Percentiles rank a stretch among this genome's conserved stretches.
phyloP scores from a whole-genome alignment of 176 grass and related monocot genomes.

The Carex kokanica region DNA sequence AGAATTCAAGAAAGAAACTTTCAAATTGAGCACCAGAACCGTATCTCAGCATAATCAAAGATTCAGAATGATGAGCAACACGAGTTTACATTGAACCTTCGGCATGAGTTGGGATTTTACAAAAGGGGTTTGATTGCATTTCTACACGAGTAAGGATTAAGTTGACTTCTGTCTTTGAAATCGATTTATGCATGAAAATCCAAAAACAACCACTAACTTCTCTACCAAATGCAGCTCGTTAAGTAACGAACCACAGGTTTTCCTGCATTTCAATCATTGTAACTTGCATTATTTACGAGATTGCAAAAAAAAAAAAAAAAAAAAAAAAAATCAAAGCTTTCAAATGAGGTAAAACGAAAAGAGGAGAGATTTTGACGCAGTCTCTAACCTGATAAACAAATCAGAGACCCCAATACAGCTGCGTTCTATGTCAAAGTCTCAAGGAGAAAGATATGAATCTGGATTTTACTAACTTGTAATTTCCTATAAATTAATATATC shows the following conservation, averaged over 20 bases:
- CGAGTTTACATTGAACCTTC: neutral
- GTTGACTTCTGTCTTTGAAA: slow-evolving; percentile 6
- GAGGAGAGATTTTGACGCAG: slow-evolving; percentile 19
- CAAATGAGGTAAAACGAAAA: neutral
- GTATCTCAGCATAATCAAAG: neutral
- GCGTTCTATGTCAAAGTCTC: slow-evolving; percentile 55
- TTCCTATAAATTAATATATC: neutral
- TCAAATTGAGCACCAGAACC: neutral
- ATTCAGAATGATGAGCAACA: neutral
- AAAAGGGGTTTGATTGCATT: neutral
- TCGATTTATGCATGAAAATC: neutral
- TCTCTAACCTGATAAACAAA: slow-evolving; percentile 7
- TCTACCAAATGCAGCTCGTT: neutral
- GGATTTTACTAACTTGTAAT: neutral
- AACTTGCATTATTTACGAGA: neutral
- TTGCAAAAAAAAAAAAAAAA: neutral
- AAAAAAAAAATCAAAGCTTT: neutral
- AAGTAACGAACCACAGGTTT: neutral
- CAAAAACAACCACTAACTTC: neutral
- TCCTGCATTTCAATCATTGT: neutral
- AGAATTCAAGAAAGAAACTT: neutral
- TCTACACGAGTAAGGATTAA: neutral
- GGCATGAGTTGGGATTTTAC: neutral
- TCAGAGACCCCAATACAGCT: slow-evolving; percentile 41
- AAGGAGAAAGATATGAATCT: neutral